Conservation (phyloP, 768 basidiomycete genomes). For the Lactarius vividus region DNA sequence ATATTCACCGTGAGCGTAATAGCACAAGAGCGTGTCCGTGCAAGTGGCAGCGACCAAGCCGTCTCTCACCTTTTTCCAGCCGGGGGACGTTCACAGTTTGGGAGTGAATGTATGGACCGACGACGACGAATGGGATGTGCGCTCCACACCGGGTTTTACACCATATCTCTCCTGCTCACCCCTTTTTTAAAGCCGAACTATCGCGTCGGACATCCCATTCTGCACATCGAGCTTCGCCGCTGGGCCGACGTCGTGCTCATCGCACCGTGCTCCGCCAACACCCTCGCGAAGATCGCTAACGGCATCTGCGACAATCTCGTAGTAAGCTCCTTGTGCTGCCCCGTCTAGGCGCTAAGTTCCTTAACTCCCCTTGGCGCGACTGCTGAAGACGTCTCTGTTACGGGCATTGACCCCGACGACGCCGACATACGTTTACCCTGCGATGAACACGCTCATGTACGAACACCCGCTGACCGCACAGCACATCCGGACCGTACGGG, state of each 20-base stretch:
- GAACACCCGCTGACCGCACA: slow-evolving; percentile 87
- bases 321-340: slow-evolving; percentile 39
- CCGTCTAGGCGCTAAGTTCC: too few relatives aligned
- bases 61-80: slow-evolving; percentile 74
- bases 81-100: slow-evolving; percentile 44
- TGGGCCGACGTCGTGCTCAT: slow-evolving; percentile 97
- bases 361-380: background rate
- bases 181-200: slow-evolving; percentile 52
- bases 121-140: slow-evolving; percentile 88
- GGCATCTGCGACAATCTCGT: slow-evolving; percentile 89
- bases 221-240: slow-evolving; percentile 90
- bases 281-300: slow-evolving; percentile 86
- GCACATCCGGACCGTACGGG: slow-evolving; percentile 72
- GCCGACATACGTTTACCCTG: slow-evolving; percentile 89
- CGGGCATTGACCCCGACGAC: slow-evolving; percentile 82
- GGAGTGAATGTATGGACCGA: slow-evolving; percentile 82
- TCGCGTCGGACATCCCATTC: slow-evolving; percentile 84
- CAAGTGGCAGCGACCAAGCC: slow-evolving; percentile 81
- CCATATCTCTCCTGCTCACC: background rate
- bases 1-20: background rate
- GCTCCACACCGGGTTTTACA: slow-evolving; percentile 29
- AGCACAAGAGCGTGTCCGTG: slow-evolving; percentile 76
- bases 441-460: slow-evolving; percentile 99
- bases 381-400: slow-evolving; percentile 66
- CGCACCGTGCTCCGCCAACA: slow-evolving; percentile 96